Evolutionary conservation across 768 basidiomycete genomes (phyloP).

Genomic region (Suillus weaverae): DNA sequence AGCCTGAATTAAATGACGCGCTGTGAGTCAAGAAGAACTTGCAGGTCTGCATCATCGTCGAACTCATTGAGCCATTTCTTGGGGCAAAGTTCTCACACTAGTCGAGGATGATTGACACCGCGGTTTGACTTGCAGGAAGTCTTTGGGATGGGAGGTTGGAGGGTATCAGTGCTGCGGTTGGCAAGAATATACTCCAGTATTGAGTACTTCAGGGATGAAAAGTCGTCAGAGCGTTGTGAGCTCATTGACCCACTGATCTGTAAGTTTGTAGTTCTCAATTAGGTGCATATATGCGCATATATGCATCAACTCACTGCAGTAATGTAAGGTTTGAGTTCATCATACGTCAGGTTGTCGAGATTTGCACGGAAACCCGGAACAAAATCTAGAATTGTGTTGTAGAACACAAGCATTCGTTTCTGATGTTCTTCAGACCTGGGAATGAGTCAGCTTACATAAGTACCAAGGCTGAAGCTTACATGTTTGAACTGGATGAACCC

Average conservation of each 20-base stretch:
- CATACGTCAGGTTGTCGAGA: not conserved
- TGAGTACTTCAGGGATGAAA: conserved; percentile 1
- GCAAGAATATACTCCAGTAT: not conserved
- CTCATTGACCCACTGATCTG: conserved; percentile 5
- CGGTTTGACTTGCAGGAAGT: conserved; percentile 1
- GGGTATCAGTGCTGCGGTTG: not conserved
- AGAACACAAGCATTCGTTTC: not conserved
- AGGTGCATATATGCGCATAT: not conserved
- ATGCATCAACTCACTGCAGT: not conserved
- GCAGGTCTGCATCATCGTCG: not conserved
- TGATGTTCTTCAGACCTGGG: not conserved
- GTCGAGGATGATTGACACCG: conserved; percentile 1
- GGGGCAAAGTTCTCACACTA: not conserved
- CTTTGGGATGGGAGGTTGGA: conserved; percentile 4
- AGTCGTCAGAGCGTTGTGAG: not conserved
- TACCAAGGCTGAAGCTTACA: no score
- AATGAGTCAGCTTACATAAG: not conserved
- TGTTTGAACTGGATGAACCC: not conserved
- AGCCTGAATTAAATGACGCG: not conserved
- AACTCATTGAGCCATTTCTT: not conserved
- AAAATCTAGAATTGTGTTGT: not conserved
- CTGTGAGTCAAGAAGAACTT: not conserved
- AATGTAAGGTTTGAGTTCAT: not conserved
- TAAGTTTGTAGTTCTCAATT: not conserved
- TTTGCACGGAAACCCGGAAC: not conserved